These are phyloP conservation scores for Collybiopsis confluens DNA, from an alignment of 768 basidiomycete genomes.

Conservation along the genomic window DNA sequence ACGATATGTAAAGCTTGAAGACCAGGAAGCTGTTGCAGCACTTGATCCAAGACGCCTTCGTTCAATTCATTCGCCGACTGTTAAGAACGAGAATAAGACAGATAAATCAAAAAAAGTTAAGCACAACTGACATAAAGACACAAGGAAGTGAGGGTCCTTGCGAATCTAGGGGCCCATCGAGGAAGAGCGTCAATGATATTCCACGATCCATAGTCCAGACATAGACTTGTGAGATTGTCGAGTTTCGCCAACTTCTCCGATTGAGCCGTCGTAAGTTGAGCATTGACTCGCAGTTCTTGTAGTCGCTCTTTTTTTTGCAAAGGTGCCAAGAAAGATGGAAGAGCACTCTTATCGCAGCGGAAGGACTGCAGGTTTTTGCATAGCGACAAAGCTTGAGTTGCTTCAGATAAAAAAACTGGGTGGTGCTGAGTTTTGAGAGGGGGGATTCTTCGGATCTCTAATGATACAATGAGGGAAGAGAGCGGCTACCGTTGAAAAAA, in stretches of 20 bases:
- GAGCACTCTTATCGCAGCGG: conserved; percentile 42
- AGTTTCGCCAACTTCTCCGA: conserved; percentile 37
- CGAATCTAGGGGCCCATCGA: conserved; percentile 44
- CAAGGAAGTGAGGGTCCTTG: conserved; percentile 44
- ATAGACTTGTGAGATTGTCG: conserved; percentile 37
- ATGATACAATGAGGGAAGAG: not conserved
- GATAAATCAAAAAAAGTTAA: not conserved
- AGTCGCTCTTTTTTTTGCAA: conserved; percentile 44
- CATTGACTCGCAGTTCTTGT: conserved; percentile 43
- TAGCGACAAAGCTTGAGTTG: conserved; percentile 39
- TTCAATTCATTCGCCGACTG: conserved; percentile 59
- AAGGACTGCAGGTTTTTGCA: conserved; percentile 56
- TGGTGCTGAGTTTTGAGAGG: conserved; percentile 21
- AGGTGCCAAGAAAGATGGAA: conserved; percentile 46
- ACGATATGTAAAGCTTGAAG: conserved; percentile 59
- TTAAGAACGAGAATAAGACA: not conserved
- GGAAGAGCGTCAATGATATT: conserved; percentile 56
- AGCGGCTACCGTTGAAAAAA: not conserved
- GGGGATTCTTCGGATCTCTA: conserved; percentile 52
- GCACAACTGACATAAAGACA: conserved; percentile 53
- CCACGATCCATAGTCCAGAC: conserved; percentile 61
- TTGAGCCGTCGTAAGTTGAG: conserved; percentile 50
- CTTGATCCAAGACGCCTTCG: conserved; percentile 41
- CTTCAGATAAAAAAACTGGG: conserved; percentile 51
- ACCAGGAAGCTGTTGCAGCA: conserved; percentile 45